A percentile compares a stretch with the other conserved stretches of the same genome.
Evolutionary conservation across 2,329 filamentous ascomycete genomes (phyloP).

Genomic region (Chaetomium sp.): DNA sequence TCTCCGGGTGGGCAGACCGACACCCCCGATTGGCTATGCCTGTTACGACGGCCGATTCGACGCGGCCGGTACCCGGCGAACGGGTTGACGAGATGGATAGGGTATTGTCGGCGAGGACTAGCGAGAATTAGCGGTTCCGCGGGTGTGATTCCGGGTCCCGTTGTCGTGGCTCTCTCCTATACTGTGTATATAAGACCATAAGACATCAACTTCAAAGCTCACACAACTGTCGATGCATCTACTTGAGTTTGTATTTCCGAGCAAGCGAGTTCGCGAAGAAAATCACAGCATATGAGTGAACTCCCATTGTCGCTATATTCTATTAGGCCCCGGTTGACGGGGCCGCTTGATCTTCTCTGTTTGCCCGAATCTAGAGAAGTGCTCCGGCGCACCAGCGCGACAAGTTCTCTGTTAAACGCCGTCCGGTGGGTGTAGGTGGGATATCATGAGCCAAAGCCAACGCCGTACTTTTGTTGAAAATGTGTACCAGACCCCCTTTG

Average conservation of each 20-base stretch:
- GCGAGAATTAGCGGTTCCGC: neutral
- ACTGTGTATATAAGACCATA: too few relatives aligned
- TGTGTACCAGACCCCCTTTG: slow-evolving; percentile 38
- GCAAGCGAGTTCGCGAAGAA: neutral
- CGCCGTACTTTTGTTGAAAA: slow-evolving; percentile 45
- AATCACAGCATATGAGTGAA: neutral
- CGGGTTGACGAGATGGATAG: neutral
- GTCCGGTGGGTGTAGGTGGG: slow-evolving; percentile 38
- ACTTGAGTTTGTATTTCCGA: neutral
- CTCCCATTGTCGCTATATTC: slow-evolving; percentile 5
- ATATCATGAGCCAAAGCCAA: slow-evolving; percentile 42
- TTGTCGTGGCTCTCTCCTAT: too few relatives aligned
- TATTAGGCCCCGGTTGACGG: slow-evolving; percentile 48
- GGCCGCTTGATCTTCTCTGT: slow-evolving; percentile 38
- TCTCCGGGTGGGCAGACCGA: neutral
- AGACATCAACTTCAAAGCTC: neutral
- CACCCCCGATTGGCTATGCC: slow-evolving; percentile 10
- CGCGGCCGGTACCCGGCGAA: neutral
- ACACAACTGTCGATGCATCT: neutral
- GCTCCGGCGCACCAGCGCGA: slow-evolving; percentile 32
- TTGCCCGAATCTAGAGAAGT: slow-evolving; percentile 44
- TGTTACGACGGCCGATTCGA: neutral
- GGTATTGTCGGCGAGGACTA: neutral
- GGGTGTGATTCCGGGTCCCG: neutral
- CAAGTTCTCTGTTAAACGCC: slow-evolving; percentile 40